Evolutionary conservation across 768 basidiomycete species (phyloP).

Genomic region (Mycena kentingensis): DNA sequence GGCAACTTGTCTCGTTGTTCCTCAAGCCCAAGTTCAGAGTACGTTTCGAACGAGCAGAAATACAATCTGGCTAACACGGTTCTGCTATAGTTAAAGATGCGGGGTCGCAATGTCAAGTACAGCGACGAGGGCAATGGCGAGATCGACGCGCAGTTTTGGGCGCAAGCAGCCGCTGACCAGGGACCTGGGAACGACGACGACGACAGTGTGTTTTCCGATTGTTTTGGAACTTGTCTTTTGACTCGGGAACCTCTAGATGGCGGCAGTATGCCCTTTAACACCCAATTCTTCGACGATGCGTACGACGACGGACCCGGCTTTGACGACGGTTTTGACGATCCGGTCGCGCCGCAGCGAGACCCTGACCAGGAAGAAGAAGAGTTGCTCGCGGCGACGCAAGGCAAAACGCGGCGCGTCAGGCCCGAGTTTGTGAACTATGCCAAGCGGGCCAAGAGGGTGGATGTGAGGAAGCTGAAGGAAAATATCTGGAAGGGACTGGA

Average conservation of each 20-base stretch:
- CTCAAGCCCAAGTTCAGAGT: conserved; percentile 95
- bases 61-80: conserved; percentile 5
- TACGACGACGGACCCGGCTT: conserved; percentile 78
- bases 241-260: conserved; percentile 45
- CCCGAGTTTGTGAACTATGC: conserved; percentile 93
- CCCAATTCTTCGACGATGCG: conserved; percentile 96
- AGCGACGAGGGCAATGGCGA: conserved; percentile 78
- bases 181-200: conserved; percentile 62
- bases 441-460: conserved; percentile 93
- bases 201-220: conserved; percentile 51
- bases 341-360: conserved; percentile 41
- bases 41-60: conserved; percentile 31
- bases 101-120: conserved; percentile 62
- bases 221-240: conserved; percentile 17
- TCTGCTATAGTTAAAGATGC: conserved; percentile 76
- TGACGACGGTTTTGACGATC: conserved; percentile 58
- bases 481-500: conserved; percentile 95
- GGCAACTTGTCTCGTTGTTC: conserved; percentile 89
- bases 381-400: conserved; percentile 79
- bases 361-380: conserved; percentile 81
- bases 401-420: conserved; percentile 72
- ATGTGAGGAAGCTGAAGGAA: conserved; percentile 95
- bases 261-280: conserved; percentile 79
- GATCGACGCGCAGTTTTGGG: conserved; percentile 97
- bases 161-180: conserved; percentile 86